A percentile compares a stretch with the other conserved stretches of the same genome.
These are phyloP conservation scores for Trypanosoma cruzi DNA, from an alignment of 208 protist genomes.

Conservation along the genomic window DNA sequence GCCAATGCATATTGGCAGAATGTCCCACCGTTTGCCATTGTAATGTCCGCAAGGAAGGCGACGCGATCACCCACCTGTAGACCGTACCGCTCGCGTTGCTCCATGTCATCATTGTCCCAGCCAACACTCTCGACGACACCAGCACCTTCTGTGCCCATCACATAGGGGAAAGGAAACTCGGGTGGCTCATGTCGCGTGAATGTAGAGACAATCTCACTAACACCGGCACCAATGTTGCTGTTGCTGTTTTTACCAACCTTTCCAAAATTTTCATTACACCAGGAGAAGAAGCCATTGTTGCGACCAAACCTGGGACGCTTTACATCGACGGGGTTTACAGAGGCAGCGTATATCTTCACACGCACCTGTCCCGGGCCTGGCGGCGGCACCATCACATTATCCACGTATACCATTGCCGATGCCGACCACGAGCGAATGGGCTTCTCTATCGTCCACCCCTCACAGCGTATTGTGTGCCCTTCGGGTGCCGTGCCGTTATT, in stretches of 20 bases:
- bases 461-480: slow-evolving; percentile 3
- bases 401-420: slow-evolving; percentile 1
- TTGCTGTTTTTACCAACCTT: too few species aligned
- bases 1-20: slow-evolving; percentile 78
- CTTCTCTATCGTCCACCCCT: slow-evolving; percentile 19
- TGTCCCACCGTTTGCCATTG: slow-evolving; percentile 39
- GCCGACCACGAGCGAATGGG: slow-evolving; percentile 15
- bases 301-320: slow-evolving; percentile 35
- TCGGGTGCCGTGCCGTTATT: background rate
- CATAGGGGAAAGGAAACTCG: slow-evolving; percentile 54
- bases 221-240: too few species aligned
- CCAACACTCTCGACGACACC: slow-evolving; percentile 78
- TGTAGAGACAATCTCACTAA: slow-evolving; percentile 11
- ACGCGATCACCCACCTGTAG: slow-evolving; percentile 66
- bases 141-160: slow-evolving; percentile 63
- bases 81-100: slow-evolving; percentile 16
- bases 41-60: slow-evolving; percentile 58
- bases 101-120: slow-evolving; percentile 30
- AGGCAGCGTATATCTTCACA: slow-evolving; percentile 68
- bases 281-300: too few species aligned
- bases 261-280: too few species aligned
- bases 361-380: slow-evolving; percentile 55
- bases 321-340: slow-evolving; percentile 61
- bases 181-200: slow-evolving; percentile 27
- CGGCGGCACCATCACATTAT: slow-evolving; percentile 44